Conservation (phyloP, 352 stramenopile species). For the Globisporangium apiculatum region DNA sequence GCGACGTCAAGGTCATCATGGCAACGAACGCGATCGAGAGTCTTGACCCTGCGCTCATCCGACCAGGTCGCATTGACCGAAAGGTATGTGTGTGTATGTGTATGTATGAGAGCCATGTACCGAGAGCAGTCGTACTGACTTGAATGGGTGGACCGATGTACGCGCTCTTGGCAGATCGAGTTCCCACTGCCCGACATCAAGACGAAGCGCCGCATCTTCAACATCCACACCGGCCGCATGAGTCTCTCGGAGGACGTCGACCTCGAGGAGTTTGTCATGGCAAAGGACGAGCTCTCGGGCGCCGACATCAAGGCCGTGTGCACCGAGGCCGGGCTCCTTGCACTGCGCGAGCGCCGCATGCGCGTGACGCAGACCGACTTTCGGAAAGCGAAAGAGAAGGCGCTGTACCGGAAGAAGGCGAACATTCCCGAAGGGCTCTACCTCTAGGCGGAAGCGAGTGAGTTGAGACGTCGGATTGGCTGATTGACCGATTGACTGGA, state of each 20-base stretch:
- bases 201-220: slow-evolving; percentile 99
- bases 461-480: neutral
- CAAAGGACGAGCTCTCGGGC: slow-evolving; percentile 99
- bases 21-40: slow-evolving; percentile 99
- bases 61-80: slow-evolving; percentile 98
- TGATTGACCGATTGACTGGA: too few species aligned
- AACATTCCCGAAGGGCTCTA: slow-evolving; percentile 99
- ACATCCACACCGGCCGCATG: slow-evolving; percentile 99
- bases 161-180: slow-evolving; percentile 87
- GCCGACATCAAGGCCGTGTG: slow-evolving; percentile 99
- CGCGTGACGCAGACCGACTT: slow-evolving; percentile 99
- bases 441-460: slow-evolving; percentile 69
- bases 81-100: slow-evolving; percentile 64
- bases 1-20: slow-evolving; percentile 99
- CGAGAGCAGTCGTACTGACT: too few species aligned
- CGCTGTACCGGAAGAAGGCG: slow-evolving; percentile 99
- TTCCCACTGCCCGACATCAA: slow-evolving; percentile 99
- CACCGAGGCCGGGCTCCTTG: slow-evolving; percentile 98
- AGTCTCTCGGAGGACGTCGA: slow-evolving; percentile 98
- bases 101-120: too few species aligned
- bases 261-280: slow-evolving; percentile 99
- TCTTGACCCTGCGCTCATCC: slow-evolving; percentile 98
- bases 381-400: slow-evolving; percentile 99
- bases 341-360: slow-evolving; percentile 98
- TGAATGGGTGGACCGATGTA: neutral